These are phyloP conservation scores for Clarireedia sp. DNA, from an alignment of 2,329 filamentous ascomycete genomes.

Conservation along the genomic window DNA sequence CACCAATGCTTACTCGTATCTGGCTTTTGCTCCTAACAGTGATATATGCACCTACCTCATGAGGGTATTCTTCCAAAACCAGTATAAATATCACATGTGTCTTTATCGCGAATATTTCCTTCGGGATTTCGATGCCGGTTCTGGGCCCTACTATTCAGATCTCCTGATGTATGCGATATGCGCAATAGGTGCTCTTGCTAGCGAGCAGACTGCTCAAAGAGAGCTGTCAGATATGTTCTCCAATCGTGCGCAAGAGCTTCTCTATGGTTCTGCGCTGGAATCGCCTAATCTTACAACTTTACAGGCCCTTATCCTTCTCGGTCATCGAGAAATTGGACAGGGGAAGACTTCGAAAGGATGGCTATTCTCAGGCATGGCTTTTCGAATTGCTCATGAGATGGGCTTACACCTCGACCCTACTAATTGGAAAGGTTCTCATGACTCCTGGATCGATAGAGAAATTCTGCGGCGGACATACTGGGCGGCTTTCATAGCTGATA, in stretches of 20 bases:
- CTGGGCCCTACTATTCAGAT: slow-evolving; percentile 42
- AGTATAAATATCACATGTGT: slow-evolving; percentile 43
- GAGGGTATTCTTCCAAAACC: slow-evolving; percentile 40
- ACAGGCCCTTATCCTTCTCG: slow-evolving; percentile 38
- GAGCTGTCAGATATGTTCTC: slow-evolving; percentile 37
- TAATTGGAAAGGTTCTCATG: slow-evolving; percentile 38
- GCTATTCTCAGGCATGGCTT: slow-evolving; percentile 45
- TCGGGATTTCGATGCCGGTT: slow-evolving; percentile 40
- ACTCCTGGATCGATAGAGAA: slow-evolving; percentile 37
- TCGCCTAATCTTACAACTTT: slow-evolving; percentile 40
- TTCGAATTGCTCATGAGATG: slow-evolving; percentile 44
- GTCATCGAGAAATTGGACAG: slow-evolving; percentile 40
- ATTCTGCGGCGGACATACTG: slow-evolving; percentile 42
- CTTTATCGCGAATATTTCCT: slow-evolving; percentile 44
- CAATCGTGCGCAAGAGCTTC: slow-evolving; percentile 34
- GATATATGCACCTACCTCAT: slow-evolving; percentile 38
- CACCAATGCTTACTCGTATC: neutral
- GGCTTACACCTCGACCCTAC: slow-evolving; percentile 43
- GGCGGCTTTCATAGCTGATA: slow-evolving; percentile 43
- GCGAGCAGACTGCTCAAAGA: slow-evolving; percentile 31
- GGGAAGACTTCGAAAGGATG: slow-evolving; percentile 43
- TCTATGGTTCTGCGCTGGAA: slow-evolving; percentile 39
- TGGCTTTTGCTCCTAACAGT: slow-evolving; percentile 36
- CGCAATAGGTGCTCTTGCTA: slow-evolving; percentile 40
- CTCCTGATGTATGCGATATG: slow-evolving; percentile 42